Percentiles rank a stretch among this genome's conserved stretches.
phyloP scores from a whole-genome alignment of 306 rosid genomes.

The Dryas alaskensis region DNA sequence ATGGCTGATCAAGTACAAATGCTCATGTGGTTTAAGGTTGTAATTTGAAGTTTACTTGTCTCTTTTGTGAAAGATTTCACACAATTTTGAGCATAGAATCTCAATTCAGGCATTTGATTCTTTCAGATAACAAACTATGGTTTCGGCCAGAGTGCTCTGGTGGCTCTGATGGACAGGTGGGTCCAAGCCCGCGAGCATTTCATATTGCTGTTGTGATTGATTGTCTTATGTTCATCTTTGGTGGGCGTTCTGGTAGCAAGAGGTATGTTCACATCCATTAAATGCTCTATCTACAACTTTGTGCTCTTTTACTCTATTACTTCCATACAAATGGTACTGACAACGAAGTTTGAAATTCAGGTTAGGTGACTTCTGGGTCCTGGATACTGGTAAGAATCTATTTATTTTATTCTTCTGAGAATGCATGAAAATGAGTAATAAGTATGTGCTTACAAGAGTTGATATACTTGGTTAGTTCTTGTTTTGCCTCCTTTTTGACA shows the following conservation, averaged over 20 bases:
- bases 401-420: slow-evolving; percentile 12
- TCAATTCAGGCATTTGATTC: slow-evolving; percentile 18
- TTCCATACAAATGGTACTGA: slow-evolving; percentile 13
- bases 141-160: slow-evolving; percentile 92
- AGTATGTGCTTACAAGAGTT: neutral
- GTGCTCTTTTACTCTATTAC: neutral
- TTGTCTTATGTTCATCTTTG: slow-evolving; percentile 96
- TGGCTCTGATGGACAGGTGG: slow-evolving; percentile 74
- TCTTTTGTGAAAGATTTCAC: neutral
- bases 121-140: slow-evolving; percentile 75
- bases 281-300: slow-evolving; percentile 1
- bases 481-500: neutral
- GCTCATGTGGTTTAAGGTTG: neutral
- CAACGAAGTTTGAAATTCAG: slow-evolving; percentile 43
- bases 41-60: neutral
- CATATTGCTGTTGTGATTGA: slow-evolving; percentile 88
- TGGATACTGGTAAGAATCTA: slow-evolving; percentile 74
- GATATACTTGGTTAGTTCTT: slow-evolving; percentile 15
- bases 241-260: slow-evolving; percentile 81
- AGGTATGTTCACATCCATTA: slow-evolving; percentile 43
- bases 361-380: slow-evolving; percentile 99
- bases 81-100: neutral
- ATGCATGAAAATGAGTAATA: slow-evolving; percentile 1
- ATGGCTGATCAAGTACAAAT: neutral
- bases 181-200: slow-evolving; percentile 89